phyloP scores from a whole-genome alignment of 768 basidiomycete genomes.

The Mycena belliarum region DNA sequence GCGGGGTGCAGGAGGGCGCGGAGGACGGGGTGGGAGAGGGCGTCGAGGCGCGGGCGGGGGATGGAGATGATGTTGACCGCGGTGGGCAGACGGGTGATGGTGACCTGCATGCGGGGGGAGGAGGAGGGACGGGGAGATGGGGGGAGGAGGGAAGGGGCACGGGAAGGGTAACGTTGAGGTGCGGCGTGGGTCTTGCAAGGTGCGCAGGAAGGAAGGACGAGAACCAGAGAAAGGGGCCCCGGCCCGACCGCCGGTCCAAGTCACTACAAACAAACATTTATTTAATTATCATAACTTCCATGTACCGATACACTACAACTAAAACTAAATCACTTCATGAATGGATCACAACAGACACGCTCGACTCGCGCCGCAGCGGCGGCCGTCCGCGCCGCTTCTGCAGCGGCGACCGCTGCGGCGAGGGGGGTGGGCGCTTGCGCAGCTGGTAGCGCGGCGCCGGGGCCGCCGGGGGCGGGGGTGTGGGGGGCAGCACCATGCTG shows the following conservation, averaged over 20 bases:
- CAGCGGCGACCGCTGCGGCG: constrained; percentile 5
- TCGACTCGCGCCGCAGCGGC: constrained; percentile 4
- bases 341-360: constrained; percentile 8
- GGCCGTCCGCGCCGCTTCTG: constrained; percentile 7
- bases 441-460: constrained; percentile 15
- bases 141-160: too few species aligned
- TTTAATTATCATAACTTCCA: too few species aligned
- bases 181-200: too few species aligned
- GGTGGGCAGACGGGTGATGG: constrained; percentile 71
- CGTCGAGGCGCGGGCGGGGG: constrained; percentile 64
- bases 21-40: constrained; percentile 61
- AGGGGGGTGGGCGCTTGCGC: constrained; percentile 7
- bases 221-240: too few species aligned
- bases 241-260: too few species aligned
- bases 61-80: constrained; percentile 74
- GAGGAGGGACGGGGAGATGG: too few species aligned
- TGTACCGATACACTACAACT: too few species aligned
- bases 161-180: too few species aligned
- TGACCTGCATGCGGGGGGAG: constrained; percentile 2
- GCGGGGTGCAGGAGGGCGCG: constrained; percentile 67
- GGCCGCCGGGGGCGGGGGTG: background rate
- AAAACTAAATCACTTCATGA: background rate
- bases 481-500: background rate
- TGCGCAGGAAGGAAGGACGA: too few species aligned
- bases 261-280: too few species aligned